Base-by-base conservation (phyloP, 1,139 yeast species). In the Suhomyces panamericanus region DNA sequence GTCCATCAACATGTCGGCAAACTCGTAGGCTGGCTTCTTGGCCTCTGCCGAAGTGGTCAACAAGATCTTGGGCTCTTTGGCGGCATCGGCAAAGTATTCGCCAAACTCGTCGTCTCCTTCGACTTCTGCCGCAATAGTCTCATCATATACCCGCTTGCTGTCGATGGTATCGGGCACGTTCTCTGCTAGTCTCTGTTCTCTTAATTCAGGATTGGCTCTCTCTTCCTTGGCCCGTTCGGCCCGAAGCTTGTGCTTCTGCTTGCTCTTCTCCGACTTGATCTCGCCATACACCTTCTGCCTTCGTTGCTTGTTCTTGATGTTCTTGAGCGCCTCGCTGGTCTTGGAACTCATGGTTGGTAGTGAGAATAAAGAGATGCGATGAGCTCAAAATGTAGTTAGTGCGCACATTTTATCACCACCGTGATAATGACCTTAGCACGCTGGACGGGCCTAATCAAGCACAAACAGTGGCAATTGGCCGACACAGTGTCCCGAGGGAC, bases 121-220 rank as follows among this genome's bases (percentile, higher is more conserved):
- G 3, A 85, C 72, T 46, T 83, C 87, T 1, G 72, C 74, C 26
- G 76, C 79, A 13, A 90, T 86, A 1, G 97, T 88, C 64, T 93
- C 98, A 66, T 93, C 99, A 55, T 67, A 93, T 0, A 85, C 95
- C 62, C 99, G 75, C 73, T 88, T 89, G 48, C 83, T 77, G 57
- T 93, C 99, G 44, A 91, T 83, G 7, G 99, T 95, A 24, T 82
- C 85, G 1, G 99, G 95, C 1, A 88, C 81, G 62, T 91, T 90
- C 45, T 77, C 81, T 4, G 83, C 81, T 40, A 91, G 71, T 64
- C 99, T 81, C 61, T 89, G 85, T 48, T 82, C 90, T 60, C 81
- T 86, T 49, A 88, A 68, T 54, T 83, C 88, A 0, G 96, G 97
- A 61, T 91, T 87, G 31, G 75, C 80, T 44, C 84, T 73, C 66